Base-by-base conservation (phyloP, 139 green algal species). In the Picochlorum sp. region DNA sequence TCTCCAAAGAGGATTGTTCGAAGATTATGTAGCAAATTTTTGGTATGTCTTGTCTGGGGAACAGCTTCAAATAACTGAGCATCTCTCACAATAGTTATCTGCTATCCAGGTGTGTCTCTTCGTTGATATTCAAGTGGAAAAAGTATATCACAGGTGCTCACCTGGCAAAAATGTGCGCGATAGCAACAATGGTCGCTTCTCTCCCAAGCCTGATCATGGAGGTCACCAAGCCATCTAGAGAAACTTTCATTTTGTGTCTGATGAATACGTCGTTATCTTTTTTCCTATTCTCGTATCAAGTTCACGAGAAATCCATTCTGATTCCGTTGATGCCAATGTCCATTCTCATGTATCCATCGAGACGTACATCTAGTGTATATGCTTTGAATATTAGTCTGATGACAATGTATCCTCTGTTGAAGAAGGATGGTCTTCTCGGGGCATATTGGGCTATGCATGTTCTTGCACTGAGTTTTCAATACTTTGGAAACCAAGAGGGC, bases 1-100 rank as follows among this genome's bases (percentile, higher is more conserved):
- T 3, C 56, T 96, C 2, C 60, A 76, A 11, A 80, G 93, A 0
- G 94, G 94, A 1, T 72, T 99, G 47, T 99, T 82, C 72, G 94
- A 99, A 64, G 94, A 99, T 66, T 97, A 99, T 75, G 89, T 99
- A 13, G 80, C 92, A 59, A 99, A 98, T 72, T 97, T 93, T 57
- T 98, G 93, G 92, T 54, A 54, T 20, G 47, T 54, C 47, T 41
- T 4, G 8, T 41, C 8, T 41, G 8, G 34, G 14, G 8, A 41
- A 41, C 34, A 41, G 34, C 34, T 41, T 41, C 8, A 13, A 11
- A 41, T 41, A 6, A 41, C 8, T 11, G 8, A 41, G 34, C 34
- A 41, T 41, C 34, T 41, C 34, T 41, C 34, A 41, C 9, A 4
- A 30, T 41, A 9, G 34, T 13, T 41, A 41, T 41, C 34, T 41